These are phyloP conservation scores for Pelargonium cotyledonis DNA, from an alignment of 441 rosid genomes.

Conservation along the genomic window DNA sequence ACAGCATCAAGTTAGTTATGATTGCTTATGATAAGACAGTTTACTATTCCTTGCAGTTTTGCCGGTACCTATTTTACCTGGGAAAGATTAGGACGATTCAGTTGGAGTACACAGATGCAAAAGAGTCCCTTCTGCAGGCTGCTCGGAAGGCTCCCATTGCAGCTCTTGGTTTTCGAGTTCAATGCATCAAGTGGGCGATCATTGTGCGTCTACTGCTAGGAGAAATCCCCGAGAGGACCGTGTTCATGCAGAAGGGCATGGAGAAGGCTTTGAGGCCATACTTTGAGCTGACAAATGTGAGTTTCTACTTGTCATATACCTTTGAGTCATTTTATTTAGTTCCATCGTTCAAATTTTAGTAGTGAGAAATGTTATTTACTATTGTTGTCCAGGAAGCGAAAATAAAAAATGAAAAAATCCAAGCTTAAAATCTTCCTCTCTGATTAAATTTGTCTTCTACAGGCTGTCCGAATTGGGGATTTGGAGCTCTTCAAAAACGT, in stretches of 20 bases:
- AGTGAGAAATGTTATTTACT: too few species aligned
- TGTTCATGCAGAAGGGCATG: constrained; percentile 74
- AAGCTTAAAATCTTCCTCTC: too few species aligned
- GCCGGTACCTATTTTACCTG: constrained; percentile 62
- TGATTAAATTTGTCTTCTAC: neutral
- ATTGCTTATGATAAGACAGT: constrained; percentile 5
- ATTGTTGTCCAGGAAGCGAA: too few species aligned
- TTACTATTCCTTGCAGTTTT: constrained; percentile 42
- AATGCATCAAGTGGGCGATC: constrained; percentile 72
- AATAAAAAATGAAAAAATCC: too few species aligned
- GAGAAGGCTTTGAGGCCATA: constrained; percentile 71
- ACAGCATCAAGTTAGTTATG: neutral
- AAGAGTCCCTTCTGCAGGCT: constrained; percentile 71
- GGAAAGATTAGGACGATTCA: constrained; percentile 75
- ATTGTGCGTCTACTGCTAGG: constrained; percentile 62
- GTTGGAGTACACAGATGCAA: constrained; percentile 74
- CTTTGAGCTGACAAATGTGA: constrained; percentile 75
- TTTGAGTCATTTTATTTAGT: too few species aligned
- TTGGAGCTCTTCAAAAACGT: constrained; percentile 22
- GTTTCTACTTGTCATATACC: constrained; percentile 17
- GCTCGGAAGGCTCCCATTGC: constrained; percentile 67
- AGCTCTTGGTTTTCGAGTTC: constrained; percentile 69
- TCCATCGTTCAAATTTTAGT: too few species aligned
- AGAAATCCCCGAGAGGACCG: constrained; percentile 68
- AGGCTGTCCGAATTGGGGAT: constrained; percentile 28